phyloP scores from a whole-genome alignment of 1,284 basidiomycete species.

The Cryptococcus sp. region DNA sequence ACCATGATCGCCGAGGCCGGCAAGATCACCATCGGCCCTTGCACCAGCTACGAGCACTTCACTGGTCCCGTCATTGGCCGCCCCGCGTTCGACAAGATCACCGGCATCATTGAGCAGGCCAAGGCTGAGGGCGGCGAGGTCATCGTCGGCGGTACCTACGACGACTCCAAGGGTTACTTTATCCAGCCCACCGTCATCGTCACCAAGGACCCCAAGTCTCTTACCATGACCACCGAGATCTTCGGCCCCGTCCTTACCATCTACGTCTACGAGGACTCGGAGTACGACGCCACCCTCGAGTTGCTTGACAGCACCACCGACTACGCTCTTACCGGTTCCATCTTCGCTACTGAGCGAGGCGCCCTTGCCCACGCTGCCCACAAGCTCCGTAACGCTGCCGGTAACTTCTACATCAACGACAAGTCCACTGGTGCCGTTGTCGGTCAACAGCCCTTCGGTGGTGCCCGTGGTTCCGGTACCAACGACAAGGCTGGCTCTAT shows the following conservation, averaged over 20 bases:
- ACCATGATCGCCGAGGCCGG: constrained; percentile 72
- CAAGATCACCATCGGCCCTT: constrained; percentile 82
- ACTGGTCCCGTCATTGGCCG: constrained; percentile 93
- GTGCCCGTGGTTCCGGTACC: constrained; percentile 88
- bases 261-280: constrained; percentile 83
- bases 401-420: constrained; percentile 89
- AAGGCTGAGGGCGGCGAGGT: constrained; percentile 86
- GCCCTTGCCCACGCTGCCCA: constrained; percentile 75
- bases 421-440: constrained; percentile 91
- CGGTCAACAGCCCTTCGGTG: constrained; percentile 96
- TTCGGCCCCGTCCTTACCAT: constrained; percentile 95
- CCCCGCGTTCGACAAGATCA: constrained; percentile 84
- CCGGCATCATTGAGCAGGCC: constrained; percentile 81
- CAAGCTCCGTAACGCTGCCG: constrained; percentile 71
- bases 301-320: constrained; percentile 83
- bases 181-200: constrained; percentile 93
- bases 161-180: constrained; percentile 91
- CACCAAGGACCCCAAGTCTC: constrained; percentile 84
- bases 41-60: constrained; percentile 79
- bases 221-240: constrained; percentile 94
- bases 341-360: constrained; percentile 77
- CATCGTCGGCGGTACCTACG: constrained; percentile 79
- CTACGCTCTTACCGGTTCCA: constrained; percentile 89
- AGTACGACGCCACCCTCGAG: constrained; percentile 78
- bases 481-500: constrained; percentile 98